These are phyloP conservation scores for Coemansia sp. DNA, from an alignment of 192 early-diverging fungal genomes.

Conservation along the genomic window DNA sequence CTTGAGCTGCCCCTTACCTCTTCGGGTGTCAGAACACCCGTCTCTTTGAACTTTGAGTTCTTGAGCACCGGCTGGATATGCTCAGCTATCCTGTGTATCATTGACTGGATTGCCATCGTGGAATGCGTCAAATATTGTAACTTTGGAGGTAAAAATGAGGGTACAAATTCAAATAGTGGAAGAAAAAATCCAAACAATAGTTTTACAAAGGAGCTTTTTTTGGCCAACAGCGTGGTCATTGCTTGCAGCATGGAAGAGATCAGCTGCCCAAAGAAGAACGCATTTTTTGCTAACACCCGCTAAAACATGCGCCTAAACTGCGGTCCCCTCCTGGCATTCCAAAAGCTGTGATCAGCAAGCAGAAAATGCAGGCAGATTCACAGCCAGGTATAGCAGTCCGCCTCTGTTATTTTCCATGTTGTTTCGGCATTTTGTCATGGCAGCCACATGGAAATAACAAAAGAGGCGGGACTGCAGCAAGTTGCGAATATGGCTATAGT, in stretches of 20 bases:
- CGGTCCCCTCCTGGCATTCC: no score
- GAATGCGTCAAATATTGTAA: not conserved
- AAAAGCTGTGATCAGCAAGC: not conserved
- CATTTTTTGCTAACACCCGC: no score
- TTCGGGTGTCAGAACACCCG: constrained; percentile 93
- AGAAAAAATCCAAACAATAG: not conserved
- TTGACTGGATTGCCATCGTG: constrained; percentile 50
- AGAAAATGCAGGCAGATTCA: not conserved
- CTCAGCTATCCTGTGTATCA: constrained; percentile 76
- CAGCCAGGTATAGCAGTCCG: not conserved
- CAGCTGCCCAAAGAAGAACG: not conserved
- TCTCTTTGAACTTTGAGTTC: constrained; percentile 93
- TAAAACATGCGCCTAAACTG: no score
- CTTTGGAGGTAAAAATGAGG: not conserved
- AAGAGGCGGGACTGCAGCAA: not conserved
- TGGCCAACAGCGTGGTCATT: not conserved
- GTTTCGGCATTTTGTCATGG: not conserved
- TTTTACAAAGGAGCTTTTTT: not conserved
- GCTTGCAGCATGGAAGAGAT: not conserved
- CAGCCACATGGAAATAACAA: not conserved
- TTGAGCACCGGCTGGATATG: constrained; percentile 91
- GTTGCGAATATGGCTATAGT: no score
- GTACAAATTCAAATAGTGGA: not conserved
- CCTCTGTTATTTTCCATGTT: not conserved
- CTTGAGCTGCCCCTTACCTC: constrained; percentile 61